Percentiles rank a stretch among this genome's conserved stretches.
Conservation (phyloP, 2,329 filamentous ascomycete genomes). For the Ophiostoma sp. region DNA sequence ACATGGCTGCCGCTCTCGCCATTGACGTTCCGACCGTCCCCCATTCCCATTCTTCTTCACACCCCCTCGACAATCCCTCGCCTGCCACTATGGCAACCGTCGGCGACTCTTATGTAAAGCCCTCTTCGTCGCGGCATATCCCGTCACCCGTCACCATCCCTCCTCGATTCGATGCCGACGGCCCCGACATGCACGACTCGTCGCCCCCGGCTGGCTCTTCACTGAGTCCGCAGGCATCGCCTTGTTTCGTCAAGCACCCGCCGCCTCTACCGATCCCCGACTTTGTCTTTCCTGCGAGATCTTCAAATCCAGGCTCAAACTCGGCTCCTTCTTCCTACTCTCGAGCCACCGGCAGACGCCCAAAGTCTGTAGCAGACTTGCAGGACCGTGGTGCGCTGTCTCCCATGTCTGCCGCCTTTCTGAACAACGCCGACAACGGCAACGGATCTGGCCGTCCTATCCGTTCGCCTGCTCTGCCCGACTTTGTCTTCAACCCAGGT, state of each 20-base stretch:
- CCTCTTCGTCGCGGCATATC: constrained; percentile 29
- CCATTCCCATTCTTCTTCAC: constrained; percentile 6
- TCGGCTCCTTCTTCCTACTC: constrained; percentile 46
- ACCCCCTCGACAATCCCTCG: background rate
- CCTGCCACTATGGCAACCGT: constrained; percentile 14
- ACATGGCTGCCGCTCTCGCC: constrained; percentile 35
- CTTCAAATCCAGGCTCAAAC: constrained; percentile 43
- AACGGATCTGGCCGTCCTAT: constrained; percentile 26
- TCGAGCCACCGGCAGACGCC: constrained; percentile 46
- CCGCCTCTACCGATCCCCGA: constrained; percentile 48
- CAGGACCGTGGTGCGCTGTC: constrained; percentile 31
- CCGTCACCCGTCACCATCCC: constrained; percentile 31
- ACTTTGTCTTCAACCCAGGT: constrained; percentile 50
- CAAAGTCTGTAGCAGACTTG: constrained; percentile 49
- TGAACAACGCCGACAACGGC: background rate
- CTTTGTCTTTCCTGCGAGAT: constrained; percentile 57
- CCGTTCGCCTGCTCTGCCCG: constrained; percentile 44
- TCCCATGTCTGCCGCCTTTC: background rate
- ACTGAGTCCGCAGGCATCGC: constrained; percentile 34
- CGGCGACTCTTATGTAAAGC: constrained; percentile 23
- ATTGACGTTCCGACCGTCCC: constrained; percentile 19
- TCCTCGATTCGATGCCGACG: constrained; percentile 30
- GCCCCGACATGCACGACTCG: constrained; percentile 7
- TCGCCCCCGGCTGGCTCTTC: constrained; percentile 27
- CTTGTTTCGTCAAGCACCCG: constrained; percentile 32